Percentiles rank a stretch among this genome's conserved stretches.
phyloP scores from a whole-genome alignment of 140 eudicot species.

The Oenanthe javanica region DNA sequence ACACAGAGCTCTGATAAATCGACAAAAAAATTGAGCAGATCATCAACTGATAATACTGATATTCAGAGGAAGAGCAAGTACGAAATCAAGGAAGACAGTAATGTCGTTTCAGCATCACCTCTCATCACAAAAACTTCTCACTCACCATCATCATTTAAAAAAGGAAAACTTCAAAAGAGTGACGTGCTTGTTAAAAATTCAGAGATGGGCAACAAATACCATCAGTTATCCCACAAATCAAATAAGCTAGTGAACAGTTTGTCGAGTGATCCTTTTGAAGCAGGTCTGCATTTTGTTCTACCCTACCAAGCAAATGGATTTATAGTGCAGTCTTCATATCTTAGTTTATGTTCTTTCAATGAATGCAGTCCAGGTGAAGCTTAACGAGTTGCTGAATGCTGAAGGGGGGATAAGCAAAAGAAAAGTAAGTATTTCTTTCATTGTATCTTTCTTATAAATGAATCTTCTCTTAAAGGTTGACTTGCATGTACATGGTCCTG shows the following conservation, averaged over 20 bases:
- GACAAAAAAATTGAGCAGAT: slow-evolving; percentile 14
- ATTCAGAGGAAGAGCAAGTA: slow-evolving; percentile 32
- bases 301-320: neutral
- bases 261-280: slow-evolving; percentile 56
- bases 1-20: slow-evolving; percentile 13
- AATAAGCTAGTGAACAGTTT: slow-evolving; percentile 36
- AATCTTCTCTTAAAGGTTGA: neutral
- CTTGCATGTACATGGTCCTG: neutral
- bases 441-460: neutral
- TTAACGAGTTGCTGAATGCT: slow-evolving; percentile 61
- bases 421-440: slow-evolving; percentile 44
- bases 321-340: neutral
- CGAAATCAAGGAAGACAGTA: slow-evolving; percentile 21
- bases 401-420: slow-evolving; percentile 91
- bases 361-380: slow-evolving; percentile 84
- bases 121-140: slow-evolving; percentile 32
- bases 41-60: slow-evolving; percentile 24
- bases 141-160: slow-evolving; percentile 38
- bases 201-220: slow-evolving; percentile 30
- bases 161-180: slow-evolving; percentile 34
- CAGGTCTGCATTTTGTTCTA: slow-evolving; percentile 34
- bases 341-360: slow-evolving; percentile 8
- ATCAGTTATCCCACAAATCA: slow-evolving; percentile 29
- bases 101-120: slow-evolving; percentile 25
- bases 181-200: slow-evolving; percentile 22